These are phyloP conservation scores for Williopsis jadinii DNA, from an alignment of 1,139 yeast genomes.

Conservation along the genomic window DNA sequence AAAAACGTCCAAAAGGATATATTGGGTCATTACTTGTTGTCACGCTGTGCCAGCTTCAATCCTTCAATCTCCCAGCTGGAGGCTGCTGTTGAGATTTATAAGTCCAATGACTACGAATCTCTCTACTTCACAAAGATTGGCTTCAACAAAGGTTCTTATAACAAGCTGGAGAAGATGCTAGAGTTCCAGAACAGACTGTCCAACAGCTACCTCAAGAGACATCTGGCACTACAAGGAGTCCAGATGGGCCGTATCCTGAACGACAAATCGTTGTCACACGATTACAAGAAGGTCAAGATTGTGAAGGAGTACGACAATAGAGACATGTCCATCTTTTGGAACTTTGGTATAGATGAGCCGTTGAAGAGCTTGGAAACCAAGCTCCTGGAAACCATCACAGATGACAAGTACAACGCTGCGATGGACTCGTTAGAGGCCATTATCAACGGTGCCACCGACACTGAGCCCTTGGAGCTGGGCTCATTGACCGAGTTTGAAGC, in stretches of 20 bases:
- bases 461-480: conserved; percentile 8
- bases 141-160: conserved; percentile 47
- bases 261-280: conserved; percentile 9
- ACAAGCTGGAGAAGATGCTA: conserved; percentile 56
- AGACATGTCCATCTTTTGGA: conserved; percentile 42
- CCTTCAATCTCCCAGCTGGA: conserved; percentile 26
- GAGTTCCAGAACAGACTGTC: conserved; percentile 40
- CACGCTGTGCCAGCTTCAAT: conserved; percentile 37
- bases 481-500: conserved; percentile 27
- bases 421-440: conserved; percentile 12
- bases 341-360: conserved; percentile 31
- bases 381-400: conserved; percentile 14
- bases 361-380: conserved; percentile 3
- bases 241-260: conserved; percentile 32
- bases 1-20: conserved; percentile 80
- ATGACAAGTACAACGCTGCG: conserved; percentile 9
- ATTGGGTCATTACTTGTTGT: conserved; percentile 47
- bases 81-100: conserved; percentile 34
- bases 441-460: conserved; percentile 6
- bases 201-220: conserved; percentile 27
- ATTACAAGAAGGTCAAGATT: conserved; percentile 7
- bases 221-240: conserved; percentile 32
- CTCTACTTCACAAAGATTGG: conserved; percentile 40
- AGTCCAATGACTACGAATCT: conserved; percentile 45
- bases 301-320: conserved; percentile 35